Percentiles rank a stretch among this genome's conserved stretches.
phyloP scores from a whole-genome alignment of 2,329 filamentous ascomycete genomes.

The Pleurostoma richardsiae region DNA sequence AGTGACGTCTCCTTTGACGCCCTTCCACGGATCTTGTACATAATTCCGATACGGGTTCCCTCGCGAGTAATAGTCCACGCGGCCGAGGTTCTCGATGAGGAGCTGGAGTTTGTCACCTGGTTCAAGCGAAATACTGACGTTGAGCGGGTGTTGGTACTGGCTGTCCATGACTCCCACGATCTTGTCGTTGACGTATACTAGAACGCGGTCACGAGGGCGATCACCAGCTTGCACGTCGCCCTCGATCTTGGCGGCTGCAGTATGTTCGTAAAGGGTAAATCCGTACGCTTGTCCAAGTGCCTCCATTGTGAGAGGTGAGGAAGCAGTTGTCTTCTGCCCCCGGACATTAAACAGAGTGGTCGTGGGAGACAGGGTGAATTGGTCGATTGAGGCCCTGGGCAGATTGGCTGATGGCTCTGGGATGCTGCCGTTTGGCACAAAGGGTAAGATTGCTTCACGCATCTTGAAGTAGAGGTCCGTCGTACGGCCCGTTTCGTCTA shows the following conservation, averaged over 20 bases:
- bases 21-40: conserved; percentile 39
- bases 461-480: conserved; percentile 36
- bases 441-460: conserved; percentile 30
- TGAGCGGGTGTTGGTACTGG: conserved; percentile 31
- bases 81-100: conserved; percentile 45
- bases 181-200: conserved; percentile 39
- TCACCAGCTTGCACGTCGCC: conserved; percentile 36
- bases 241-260: conserved; percentile 11
- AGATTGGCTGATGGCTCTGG: conserved; percentile 28
- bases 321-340: conserved; percentile 13
- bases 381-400: conserved; percentile 23
- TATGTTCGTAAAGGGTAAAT: conserved; percentile 36
- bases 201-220: conserved; percentile 35
- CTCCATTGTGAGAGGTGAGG: conserved; percentile 37
- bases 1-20: conserved; percentile 36
- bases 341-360: conserved; percentile 30
- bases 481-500: conserved; percentile 42
- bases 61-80: conserved; percentile 32
- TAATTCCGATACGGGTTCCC: conserved; percentile 18
- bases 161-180: conserved; percentile 39
- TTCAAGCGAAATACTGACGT: conserved; percentile 28
- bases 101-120: conserved; percentile 34
- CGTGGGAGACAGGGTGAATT: conserved; percentile 29
- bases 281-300: conserved; percentile 36
- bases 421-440: conserved; percentile 27